phyloP scores from a whole-genome alignment of 2,329 filamentous ascomycete species.

The Aspergillus tubingensis region DNA sequence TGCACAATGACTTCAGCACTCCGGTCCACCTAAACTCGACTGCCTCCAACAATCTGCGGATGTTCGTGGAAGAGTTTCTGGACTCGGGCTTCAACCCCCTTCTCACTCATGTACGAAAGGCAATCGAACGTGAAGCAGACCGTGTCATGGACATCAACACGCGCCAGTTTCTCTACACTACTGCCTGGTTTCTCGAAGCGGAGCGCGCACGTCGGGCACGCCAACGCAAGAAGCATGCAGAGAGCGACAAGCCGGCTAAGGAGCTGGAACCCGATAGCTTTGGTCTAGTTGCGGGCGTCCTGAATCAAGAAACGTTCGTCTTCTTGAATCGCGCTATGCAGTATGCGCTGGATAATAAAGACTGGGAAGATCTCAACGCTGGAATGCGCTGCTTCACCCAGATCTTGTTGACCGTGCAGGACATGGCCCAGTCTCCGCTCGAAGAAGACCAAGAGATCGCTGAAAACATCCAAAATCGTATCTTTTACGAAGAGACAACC shows the following conservation, averaged over 20 bases:
- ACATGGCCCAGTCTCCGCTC: slow-evolving; percentile 79
- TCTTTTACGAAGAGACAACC: slow-evolving; percentile 97
- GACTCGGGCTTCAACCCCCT: slow-evolving; percentile 94
- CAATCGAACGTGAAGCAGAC: slow-evolving; percentile 84
- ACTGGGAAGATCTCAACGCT: slow-evolving; percentile 82
- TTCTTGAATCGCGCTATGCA: slow-evolving; percentile 83
- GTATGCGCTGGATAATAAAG: slow-evolving; percentile 74
- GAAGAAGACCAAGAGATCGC: slow-evolving; percentile 98
- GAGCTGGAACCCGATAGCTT: slow-evolving; percentile 72
- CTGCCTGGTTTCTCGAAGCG: slow-evolving; percentile 89
- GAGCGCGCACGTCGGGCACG: slow-evolving; percentile 71
- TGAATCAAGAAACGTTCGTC: slow-evolving; percentile 95
- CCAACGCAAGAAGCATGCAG: slow-evolving; percentile 57
- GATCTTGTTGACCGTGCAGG: slow-evolving; percentile 86
- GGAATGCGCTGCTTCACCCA: slow-evolving; percentile 95
- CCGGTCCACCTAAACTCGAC: slow-evolving; percentile 68
- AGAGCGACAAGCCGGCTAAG: slow-evolving; percentile 49
- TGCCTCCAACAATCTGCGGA: slow-evolving; percentile 74
- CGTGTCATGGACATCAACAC: slow-evolving; percentile 76
- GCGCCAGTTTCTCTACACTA: slow-evolving; percentile 87
- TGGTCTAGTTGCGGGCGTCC: slow-evolving; percentile 80
- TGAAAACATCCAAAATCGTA: slow-evolving; percentile 91
- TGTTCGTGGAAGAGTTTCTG: slow-evolving; percentile 89
- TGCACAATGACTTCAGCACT: slow-evolving; percentile 71
- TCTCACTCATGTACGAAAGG: slow-evolving; percentile 81